Conservation (phyloP, 371 early-diverging fungal genomes). For the Actinomucor elegans region DNA sequence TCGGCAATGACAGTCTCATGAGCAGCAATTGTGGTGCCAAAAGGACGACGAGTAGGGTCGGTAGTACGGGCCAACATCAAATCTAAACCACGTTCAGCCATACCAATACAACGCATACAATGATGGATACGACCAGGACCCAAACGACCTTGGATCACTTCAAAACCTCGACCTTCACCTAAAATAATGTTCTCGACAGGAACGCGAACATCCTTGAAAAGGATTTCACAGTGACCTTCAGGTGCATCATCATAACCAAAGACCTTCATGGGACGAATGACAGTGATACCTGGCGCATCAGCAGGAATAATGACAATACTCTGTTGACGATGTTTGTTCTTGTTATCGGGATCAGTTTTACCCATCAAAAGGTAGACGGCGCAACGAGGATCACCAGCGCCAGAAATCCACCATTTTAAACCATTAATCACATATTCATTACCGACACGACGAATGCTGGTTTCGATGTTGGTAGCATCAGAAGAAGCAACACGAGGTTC, state of each 20-base stretch:
- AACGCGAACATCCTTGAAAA: constrained; percentile 87
- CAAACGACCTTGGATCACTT: constrained; percentile 93
- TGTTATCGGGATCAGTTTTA: constrained; percentile 74
- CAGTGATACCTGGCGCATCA: constrained; percentile 81
- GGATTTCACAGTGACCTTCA: constrained; percentile 92
- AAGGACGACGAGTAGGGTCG: constrained; percentile 79
- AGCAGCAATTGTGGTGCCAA: constrained; percentile 79
- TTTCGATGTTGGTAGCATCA: constrained; percentile 95
- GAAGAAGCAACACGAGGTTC: constrained; percentile 92
- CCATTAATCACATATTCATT: constrained; percentile 88
- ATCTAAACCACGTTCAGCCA: constrained; percentile 91
- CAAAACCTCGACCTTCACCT: constrained; percentile 97
- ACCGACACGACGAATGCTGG: constrained; percentile 67
- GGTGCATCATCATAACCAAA: constrained; percentile 97
- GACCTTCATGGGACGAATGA: constrained; percentile 84
- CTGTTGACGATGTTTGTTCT: constrained; percentile 82
- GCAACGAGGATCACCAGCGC: constrained; percentile 92
- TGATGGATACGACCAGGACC: constrained; percentile 87
- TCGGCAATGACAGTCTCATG: constrained; percentile 81
- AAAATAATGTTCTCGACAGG: constrained; percentile 85
- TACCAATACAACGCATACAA: constrained; percentile 93
- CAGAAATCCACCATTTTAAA: constrained; percentile 96
- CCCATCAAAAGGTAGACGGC: constrained; percentile 85
- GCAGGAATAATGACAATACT: constrained; percentile 89
- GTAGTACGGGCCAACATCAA: constrained; percentile 84